phyloP scores from a whole-genome alignment of 257 asterid species.

The Rehmannia glutinosa region DNA sequence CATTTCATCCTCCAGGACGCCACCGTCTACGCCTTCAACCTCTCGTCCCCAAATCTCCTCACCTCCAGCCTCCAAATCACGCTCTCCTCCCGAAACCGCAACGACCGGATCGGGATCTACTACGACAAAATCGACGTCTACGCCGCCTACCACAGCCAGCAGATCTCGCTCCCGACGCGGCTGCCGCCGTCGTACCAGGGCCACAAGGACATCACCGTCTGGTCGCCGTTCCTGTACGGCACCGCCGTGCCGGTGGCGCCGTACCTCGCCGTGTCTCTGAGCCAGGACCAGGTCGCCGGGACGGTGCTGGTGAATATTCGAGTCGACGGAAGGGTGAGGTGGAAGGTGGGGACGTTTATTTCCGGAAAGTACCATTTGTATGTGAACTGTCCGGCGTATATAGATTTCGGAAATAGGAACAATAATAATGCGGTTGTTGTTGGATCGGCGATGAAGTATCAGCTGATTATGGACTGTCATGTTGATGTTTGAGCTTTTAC shows the following conservation, averaged over 20 bases:
- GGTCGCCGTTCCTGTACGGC: slow-evolving; percentile 66
- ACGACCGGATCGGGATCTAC: slow-evolving; percentile 47
- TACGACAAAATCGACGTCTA: slow-evolving; percentile 54
- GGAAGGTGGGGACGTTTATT: slow-evolving; percentile 75
- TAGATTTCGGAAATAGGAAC: slow-evolving; percentile 32
- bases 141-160: slow-evolving; percentile 65
- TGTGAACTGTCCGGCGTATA: slow-evolving; percentile 78
- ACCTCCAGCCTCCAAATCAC: slow-evolving; percentile 56
- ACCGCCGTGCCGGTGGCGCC: slow-evolving; percentile 52
- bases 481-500: slow-evolving; percentile 40
- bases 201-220: slow-evolving; percentile 50
- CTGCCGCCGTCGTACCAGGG: slow-evolving; percentile 60
- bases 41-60: slow-evolving; percentile 45
- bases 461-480: slow-evolving; percentile 43
- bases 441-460: slow-evolving; percentile 46
- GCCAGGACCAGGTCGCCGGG: slow-evolving; percentile 46
- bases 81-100: slow-evolving; percentile 56
- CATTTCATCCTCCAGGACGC: slow-evolving; percentile 66
- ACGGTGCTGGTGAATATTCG: slow-evolving; percentile 38
- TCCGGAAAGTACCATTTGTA: slow-evolving; percentile 49
- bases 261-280: slow-evolving; percentile 21
- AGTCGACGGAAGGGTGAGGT: slow-evolving; percentile 54
- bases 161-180: slow-evolving; percentile 41
- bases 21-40: slow-evolving; percentile 60
- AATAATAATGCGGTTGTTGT: slow-evolving; percentile 12